Conservation (phyloP, 176 grass and related monocot genomes). For the Puccinellia tenuiflora region DNA sequence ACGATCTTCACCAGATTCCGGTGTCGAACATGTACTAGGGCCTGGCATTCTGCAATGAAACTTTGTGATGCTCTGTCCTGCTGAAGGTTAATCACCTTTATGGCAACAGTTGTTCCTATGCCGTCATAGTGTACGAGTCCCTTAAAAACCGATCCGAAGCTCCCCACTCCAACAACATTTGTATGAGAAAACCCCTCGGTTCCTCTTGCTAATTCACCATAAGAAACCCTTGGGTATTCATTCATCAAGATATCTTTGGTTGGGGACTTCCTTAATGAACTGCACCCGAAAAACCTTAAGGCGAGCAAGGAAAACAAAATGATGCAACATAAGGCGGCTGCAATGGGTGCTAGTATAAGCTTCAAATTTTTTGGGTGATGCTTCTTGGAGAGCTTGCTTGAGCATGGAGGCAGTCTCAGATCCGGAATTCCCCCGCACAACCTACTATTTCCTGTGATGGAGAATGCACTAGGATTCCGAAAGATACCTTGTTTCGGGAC, state of each 20-base stretch:
- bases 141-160: slow-evolving; percentile 33
- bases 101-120: neutral
- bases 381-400: neutral
- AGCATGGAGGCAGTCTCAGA: neutral
- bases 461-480: neutral
- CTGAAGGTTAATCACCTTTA: slow-evolving; percentile 36
- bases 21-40: slow-evolving; percentile 21
- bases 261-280: no score
- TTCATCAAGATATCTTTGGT: neutral
- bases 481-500: slow-evolving; percentile 7
- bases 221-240: slow-evolving; percentile 23
- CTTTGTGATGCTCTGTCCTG: slow-evolving; percentile 15
- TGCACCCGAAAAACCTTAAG: neutral
- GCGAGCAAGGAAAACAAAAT: no score
- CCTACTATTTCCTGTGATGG: neutral
- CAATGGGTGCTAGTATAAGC: no score
- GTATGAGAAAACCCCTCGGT: slow-evolving; percentile 35
- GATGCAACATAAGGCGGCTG: no score
- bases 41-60: slow-evolving; percentile 33
- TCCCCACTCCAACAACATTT: slow-evolving; percentile 34
- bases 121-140: neutral
- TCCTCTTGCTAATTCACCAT: slow-evolving; percentile 8
- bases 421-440: neutral
- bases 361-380: no score
- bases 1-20: slow-evolving; percentile 32